These are phyloP conservation scores for Cicer chorassanicum DNA, from an alignment of 306 rosid genomes.

Conservation along the genomic window DNA sequence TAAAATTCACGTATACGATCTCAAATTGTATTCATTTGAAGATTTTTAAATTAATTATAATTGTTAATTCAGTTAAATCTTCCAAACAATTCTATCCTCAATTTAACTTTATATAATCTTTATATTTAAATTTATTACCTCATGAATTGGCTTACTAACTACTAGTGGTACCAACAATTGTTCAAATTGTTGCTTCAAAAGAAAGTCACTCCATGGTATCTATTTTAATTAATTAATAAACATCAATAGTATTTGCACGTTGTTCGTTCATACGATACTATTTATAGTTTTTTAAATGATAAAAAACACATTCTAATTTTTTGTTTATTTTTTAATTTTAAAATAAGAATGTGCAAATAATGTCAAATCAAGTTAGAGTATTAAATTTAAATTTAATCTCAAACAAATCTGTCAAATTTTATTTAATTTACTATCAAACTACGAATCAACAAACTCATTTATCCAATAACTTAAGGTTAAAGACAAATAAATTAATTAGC, in stretches of 20 bases:
- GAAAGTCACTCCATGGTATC: conserved; percentile 40
- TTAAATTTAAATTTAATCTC: too few species aligned
- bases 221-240: conserved; percentile 17
- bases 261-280: conserved; percentile 23
- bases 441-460: too few species aligned
- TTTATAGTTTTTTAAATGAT: background rate
- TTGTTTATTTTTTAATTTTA: background rate
- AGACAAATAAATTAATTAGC: background rate
- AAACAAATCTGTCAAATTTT: too few species aligned
- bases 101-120: background rate
- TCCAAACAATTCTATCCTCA: too few species aligned
- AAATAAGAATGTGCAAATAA: background rate
- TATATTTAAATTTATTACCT: background rate
- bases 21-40: too few species aligned
- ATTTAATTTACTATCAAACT: too few species aligned
- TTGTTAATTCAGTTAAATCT: too few species aligned
- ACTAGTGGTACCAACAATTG: conserved; percentile 43
- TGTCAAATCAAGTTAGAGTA: background rate
- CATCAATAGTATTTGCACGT: conserved; percentile 7
- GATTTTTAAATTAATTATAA: too few species aligned
- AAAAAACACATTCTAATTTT: background rate
- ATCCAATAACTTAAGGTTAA: too few species aligned
- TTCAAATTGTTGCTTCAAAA: conserved; percentile 49
- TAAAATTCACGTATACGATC: too few species aligned
- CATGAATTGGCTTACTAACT: conserved; percentile 44